Conservation (phyloP, 371 early-diverging fungal species). For the Actinomucor elegans region DNA sequence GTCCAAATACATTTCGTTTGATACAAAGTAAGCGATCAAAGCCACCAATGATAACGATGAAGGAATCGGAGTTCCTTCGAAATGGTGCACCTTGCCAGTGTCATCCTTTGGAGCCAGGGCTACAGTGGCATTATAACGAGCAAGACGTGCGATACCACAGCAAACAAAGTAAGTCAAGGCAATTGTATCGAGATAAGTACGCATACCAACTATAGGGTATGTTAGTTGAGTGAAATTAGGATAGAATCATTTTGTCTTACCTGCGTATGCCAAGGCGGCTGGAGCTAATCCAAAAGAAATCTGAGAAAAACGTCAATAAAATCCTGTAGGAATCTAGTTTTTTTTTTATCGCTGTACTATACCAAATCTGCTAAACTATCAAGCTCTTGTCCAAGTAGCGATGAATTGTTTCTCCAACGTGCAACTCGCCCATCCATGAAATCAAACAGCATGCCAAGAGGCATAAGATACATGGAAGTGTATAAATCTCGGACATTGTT, state of each 20-base stretch:
- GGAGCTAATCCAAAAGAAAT: conserved; percentile 88
- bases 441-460: conserved; percentile 81
- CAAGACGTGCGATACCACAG: conserved; percentile 88
- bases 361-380: conserved; percentile 89
- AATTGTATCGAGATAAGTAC: conserved; percentile 74
- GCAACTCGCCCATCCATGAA: conserved; percentile 89
- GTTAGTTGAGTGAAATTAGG: not conserved
- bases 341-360: conserved; percentile 8
- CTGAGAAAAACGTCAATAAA: too few relatives aligned
- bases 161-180: conserved; percentile 84
- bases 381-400: conserved; percentile 76
- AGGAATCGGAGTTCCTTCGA: conserved; percentile 93
- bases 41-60: conserved; percentile 71
- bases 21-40: conserved; percentile 68
- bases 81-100: conserved; percentile 77
- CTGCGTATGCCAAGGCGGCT: conserved; percentile 80
- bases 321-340: not conserved
- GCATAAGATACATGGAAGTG: conserved; percentile 73
- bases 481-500: conserved; percentile 62
- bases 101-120: conserved; percentile 75
- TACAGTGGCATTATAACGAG: conserved; percentile 88
- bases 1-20: conserved; percentile 52
- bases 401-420: conserved; percentile 78
- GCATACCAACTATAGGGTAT: conserved; percentile 66
- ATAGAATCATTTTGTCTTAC: conserved; percentile 30